Conservation (phyloP, 2,329 filamentous ascomycete species). For the Rhynchosporium secalis region DNA sequence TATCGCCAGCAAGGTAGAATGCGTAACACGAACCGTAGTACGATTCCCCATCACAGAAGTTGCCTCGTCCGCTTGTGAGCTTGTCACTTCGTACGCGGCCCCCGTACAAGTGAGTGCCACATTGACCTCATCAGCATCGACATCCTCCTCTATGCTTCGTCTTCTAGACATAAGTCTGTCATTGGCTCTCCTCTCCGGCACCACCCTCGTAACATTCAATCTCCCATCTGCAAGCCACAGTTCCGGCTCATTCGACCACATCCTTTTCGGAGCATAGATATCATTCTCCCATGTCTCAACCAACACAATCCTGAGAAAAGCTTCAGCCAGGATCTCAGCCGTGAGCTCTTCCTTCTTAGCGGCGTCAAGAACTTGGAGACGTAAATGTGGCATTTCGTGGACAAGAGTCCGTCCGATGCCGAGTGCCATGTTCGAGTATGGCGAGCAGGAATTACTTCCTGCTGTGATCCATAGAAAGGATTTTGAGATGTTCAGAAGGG, state of each 20-base stretch:
- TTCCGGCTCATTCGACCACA: conserved; percentile 30
- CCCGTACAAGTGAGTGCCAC: conserved; percentile 1
- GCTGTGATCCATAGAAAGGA: conserved; percentile 28
- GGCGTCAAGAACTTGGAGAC: conserved; percentile 27
- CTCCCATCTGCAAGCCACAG: conserved; percentile 19
- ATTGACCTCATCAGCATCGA: conserved; percentile 3
- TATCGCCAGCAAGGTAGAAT: conserved; percentile 14
- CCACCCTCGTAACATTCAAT: conserved; percentile 25
- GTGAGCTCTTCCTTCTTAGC: conserved; percentile 11
- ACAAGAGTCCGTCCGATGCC: conserved; percentile 26
- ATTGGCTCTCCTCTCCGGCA: conserved; percentile 17
- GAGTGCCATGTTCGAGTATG: conserved; percentile 26
- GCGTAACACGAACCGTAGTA: conserved; percentile 12
- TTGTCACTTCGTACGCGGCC: conserved; percentile 14
- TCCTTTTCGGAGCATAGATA: conserved; percentile 9
- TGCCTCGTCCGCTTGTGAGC: background rate
- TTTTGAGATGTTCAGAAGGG: conserved; percentile 15
- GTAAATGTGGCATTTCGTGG: conserved; percentile 28
- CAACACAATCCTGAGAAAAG: conserved; percentile 15
- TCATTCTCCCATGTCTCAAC: conserved; percentile 21
- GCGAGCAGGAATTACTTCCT: conserved; percentile 18
- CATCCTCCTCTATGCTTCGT: conserved; percentile 21
- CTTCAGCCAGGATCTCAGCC: conserved; percentile 18
- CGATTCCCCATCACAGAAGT: background rate
- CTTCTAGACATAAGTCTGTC: conserved; percentile 23